Conservation (phyloP, 768 basidiomycete species). For the Auricularia auricula-judae region DNA sequence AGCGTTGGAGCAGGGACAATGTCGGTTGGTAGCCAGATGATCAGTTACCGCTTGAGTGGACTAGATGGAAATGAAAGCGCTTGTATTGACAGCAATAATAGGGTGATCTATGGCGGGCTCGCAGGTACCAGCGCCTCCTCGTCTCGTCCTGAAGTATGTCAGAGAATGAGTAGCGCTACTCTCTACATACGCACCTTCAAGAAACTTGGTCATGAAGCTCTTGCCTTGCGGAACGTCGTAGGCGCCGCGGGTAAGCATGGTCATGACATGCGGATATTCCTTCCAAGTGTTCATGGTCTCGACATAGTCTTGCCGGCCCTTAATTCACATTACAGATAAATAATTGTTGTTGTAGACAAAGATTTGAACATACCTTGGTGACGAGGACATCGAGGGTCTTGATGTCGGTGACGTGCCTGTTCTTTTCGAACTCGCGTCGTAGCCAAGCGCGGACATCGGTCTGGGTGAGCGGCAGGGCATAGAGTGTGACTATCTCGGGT, state of each 20-base stretch:
- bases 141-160: not conserved
- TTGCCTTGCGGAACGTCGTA: conserved; percentile 29
- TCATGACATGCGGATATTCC: conserved; percentile 69
- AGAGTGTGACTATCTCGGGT: conserved; percentile 78
- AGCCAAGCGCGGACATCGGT: conserved; percentile 70
- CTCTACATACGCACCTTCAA: conserved; percentile 47
- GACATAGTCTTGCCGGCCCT: conserved; percentile 74
- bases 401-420: conserved; percentile 71
- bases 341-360: not conserved
- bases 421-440: conserved; percentile 77
- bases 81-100: not conserved
- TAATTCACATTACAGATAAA: not conserved
- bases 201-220: conserved; percentile 77
- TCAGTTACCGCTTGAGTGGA: no score
- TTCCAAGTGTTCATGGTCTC: conserved; percentile 95
- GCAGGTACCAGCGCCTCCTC: not conserved
- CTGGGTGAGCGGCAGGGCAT: conserved; percentile 72
- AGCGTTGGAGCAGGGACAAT: no score
- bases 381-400: conserved; percentile 78
- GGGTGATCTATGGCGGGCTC: not conserved
- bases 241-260: conserved; percentile 46
- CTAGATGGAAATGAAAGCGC: no score
- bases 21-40: no score
- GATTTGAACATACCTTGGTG: conserved; percentile 34
- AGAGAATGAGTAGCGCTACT: not conserved